Conservation (phyloP, 129 eudicot species). For the Tanacetum coccineum region DNA sequence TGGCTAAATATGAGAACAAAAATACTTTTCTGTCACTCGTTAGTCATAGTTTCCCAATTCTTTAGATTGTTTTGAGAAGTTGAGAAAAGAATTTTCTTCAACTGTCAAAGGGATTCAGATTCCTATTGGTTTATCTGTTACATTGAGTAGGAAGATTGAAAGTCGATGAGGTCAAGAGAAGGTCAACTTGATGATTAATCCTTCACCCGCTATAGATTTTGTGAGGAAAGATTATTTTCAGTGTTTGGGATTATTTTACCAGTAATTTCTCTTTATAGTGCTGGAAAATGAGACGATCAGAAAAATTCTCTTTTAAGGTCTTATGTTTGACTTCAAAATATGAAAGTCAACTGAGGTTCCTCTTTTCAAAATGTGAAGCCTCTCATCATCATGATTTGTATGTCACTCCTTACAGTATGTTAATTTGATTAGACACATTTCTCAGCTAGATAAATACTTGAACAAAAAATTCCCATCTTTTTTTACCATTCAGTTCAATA, state of each 20-base stretch:
- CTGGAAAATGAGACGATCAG: too few species aligned
- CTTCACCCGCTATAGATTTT: too few species aligned
- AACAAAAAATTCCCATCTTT: neutral
- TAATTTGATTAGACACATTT: neutral
- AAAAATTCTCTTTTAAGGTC: too few species aligned
- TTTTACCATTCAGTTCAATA: neutral
- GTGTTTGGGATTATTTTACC: too few species aligned
- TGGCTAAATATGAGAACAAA: too few species aligned
- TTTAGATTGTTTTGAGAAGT: neutral
- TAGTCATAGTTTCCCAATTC: neutral
- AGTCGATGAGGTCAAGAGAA: too few species aligned
- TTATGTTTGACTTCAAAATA: neutral
- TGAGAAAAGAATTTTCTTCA: neutral
- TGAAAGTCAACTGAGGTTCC: neutral
- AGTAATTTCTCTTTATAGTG: too few species aligned
- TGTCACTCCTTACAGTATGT: neutral
- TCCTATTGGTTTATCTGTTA: neutral
- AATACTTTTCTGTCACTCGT: too few species aligned
- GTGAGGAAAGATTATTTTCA: too few species aligned
- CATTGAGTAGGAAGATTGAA: neutral
- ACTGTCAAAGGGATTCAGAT: neutral
- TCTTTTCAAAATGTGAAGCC: neutral
- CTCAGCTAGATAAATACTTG: neutral
- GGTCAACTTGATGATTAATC: too few species aligned
- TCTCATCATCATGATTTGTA: neutral